Evolutionary conservation across 352 stramenopile genomes (phyloP).

Genomic region (Phytopythium delawarense): DNA sequence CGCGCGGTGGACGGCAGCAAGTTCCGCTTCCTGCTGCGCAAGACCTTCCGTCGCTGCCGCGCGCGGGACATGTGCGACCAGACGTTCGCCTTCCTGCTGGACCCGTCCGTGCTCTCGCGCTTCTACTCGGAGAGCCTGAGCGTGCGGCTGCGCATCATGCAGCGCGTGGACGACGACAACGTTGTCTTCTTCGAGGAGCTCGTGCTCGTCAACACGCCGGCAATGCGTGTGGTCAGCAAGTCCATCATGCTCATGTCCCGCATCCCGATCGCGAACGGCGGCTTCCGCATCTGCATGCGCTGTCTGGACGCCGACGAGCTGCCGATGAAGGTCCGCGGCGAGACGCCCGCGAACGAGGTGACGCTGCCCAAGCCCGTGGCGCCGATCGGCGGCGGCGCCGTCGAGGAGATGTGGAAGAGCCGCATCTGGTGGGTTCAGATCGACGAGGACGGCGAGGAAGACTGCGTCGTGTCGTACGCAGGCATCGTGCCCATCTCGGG

Average conservation of each 20-base stretch:
- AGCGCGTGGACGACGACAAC: conserved; percentile 29
- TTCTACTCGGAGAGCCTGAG: conserved; percentile 24
- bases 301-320: conserved; percentile 2
- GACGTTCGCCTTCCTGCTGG: conserved; percentile 24
- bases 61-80: conserved; percentile 22
- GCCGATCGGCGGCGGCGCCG: background rate
- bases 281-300: conserved; percentile 9
- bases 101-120: conserved; percentile 21
- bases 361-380: background rate
- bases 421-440: conserved; percentile 9
- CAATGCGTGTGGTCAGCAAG: conserved; percentile 5
- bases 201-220: conserved; percentile 5
- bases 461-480: conserved; percentile 8
- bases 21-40: conserved; percentile 25
- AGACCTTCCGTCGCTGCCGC: conserved; percentile 16
- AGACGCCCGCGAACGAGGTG: background rate
- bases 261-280: conserved; percentile 1
- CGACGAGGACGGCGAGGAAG: conserved; percentile 3
- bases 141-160: conserved; percentile 24
- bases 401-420: conserved; percentile 8
- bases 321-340: background rate
- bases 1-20: conserved; percentile 14
- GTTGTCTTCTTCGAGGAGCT: conserved; percentile 27
- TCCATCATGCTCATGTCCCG: conserved; percentile 7
- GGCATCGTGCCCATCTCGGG: conserved; percentile 6